Evolutionary conservation across 2,329 filamentous ascomycete genomes (phyloP), one percentile per base, ranked within the genome.

Genomic region (Pseudogymnoascus pannorum): DNA sequence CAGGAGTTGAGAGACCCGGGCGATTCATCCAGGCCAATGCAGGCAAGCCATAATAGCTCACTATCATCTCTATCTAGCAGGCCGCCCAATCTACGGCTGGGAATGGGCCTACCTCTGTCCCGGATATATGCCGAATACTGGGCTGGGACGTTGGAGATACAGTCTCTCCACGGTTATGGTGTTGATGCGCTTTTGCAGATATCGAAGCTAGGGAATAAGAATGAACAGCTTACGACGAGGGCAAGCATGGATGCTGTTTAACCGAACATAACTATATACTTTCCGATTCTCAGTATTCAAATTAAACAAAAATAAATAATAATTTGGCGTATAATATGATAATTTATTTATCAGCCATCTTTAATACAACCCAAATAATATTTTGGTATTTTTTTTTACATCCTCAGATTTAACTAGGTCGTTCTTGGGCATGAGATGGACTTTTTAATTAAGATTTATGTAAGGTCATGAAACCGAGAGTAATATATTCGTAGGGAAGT

Each of bases 81-180:
- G 35, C 91, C 92, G 16, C 93, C 94, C 0, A 88, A 96, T 71
- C 77, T 97, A 64, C 84, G 91, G 9, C 80, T 99, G 1, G 94
- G 94, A 3, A 96, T 99, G 82, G 94, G 94, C 1, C 75, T 99
- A 59, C 94, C 94, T 0, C 87, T 99, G 76, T 96, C 92, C 69
- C 85, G 91, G 64, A 90, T 97, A 2, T 99, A 97, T 74, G 92
- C 93, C 26, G 93, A 97, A 75, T 97, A 97, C 74, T 99, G 94
- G 94, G 94, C 94, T 2, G 94, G 94, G 22, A 94, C 85, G 68
- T 77, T 99, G 7, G 89, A 96, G 69, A 75, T 97, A 62, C 93
- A 97, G 72, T 97, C 89, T 70, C 77, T 99, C 6, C 93, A 97
- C 72, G 95, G 94, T 0, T 97, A 97, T 72, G 94, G 94, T 12